A percentile compares a stretch with the other conserved stretches of the same genome.
Conservation (phyloP, 345 rosid species). For the Gossypium thurberi region DNA sequence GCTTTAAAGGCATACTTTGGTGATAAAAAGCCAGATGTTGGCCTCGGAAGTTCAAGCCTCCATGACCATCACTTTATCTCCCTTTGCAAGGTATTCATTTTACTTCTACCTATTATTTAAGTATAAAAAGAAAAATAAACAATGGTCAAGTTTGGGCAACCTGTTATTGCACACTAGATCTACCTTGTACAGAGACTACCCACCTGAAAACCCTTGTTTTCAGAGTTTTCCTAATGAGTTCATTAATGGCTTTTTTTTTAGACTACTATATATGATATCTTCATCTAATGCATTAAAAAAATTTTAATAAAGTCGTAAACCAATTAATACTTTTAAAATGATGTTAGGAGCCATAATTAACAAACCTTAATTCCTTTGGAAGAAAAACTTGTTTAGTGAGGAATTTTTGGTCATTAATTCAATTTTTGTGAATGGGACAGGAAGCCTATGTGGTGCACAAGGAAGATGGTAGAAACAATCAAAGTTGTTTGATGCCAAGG, state of each 20-base stretch:
- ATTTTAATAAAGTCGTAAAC: no score
- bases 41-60: slow-evolving; percentile 54
- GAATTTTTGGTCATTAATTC: neutral
- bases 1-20: slow-evolving; percentile 55
- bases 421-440: slow-evolving; percentile 29
- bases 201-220: neutral
- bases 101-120: slow-evolving; percentile 34
- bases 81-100: slow-evolving; percentile 69
- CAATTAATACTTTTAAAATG: no score
- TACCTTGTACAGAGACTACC: neutral
- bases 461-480: slow-evolving; percentile 37
- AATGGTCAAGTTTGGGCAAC: neutral
- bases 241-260: no score
- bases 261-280: no score
- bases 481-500: slow-evolving; percentile 38
- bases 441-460: slow-evolving; percentile 60
- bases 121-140: neutral
- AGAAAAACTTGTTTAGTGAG: neutral
- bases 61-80: slow-evolving; percentile 61
- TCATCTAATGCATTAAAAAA: no score
- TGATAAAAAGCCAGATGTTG: slow-evolving; percentile 48
- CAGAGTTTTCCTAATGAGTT: neutral
- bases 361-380: neutral
- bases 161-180: neutral
- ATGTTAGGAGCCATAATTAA: neutral